Percentiles rank a stretch among this genome's conserved stretches.
Evolutionary conservation across 306 rosid genomes (phyloP).

Genomic region (Fragaria iinumae): DNA sequence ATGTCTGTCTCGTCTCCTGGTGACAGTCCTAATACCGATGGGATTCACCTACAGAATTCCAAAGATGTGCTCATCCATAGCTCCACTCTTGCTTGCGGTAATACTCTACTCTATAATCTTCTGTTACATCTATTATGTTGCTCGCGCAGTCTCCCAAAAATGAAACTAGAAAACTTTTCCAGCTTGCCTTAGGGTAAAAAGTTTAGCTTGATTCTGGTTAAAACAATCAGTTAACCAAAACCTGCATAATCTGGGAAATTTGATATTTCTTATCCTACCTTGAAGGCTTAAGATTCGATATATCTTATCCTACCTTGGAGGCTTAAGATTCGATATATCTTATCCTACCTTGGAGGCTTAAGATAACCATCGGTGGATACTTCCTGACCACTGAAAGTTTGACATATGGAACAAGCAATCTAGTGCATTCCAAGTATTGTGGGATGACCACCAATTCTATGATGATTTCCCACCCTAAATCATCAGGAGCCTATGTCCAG

Average conservation of each 20-base stretch:
- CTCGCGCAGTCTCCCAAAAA: not conserved
- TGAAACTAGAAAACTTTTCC: not conserved
- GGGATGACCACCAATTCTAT: slow-evolving; percentile 23
- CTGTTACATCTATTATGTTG: not conserved
- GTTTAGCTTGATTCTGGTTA: not conserved
- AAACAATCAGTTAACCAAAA: not conserved
- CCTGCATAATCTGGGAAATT: not conserved
- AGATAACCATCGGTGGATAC: not conserved
- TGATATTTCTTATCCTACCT: slow-evolving; percentile 35
- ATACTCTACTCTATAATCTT: slow-evolving; percentile 15
- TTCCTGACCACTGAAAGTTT: slow-evolving; percentile 24
- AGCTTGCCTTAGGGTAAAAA: not conserved
- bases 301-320: slow-evolving; percentile 36
- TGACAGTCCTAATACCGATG: slow-evolving; percentile 89
- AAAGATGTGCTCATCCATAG: slow-evolving; percentile 68
- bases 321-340: slow-evolving; percentile 11
- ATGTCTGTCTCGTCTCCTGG: slow-evolving; percentile 76
- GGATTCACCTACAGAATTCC: slow-evolving; percentile 95
- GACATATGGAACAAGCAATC: slow-evolving; percentile 35
- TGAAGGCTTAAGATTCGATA: slow-evolving; percentile 7
- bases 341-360: slow-evolving; percentile 34
- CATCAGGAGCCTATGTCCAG: slow-evolving; percentile 31
- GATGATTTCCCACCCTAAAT: slow-evolving; percentile 28
- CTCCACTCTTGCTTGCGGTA: slow-evolving; percentile 81
- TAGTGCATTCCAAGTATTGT: slow-evolving; percentile 15